Conservation (phyloP, 305 asterid genomes). For the Plantago coronopus region DNA sequence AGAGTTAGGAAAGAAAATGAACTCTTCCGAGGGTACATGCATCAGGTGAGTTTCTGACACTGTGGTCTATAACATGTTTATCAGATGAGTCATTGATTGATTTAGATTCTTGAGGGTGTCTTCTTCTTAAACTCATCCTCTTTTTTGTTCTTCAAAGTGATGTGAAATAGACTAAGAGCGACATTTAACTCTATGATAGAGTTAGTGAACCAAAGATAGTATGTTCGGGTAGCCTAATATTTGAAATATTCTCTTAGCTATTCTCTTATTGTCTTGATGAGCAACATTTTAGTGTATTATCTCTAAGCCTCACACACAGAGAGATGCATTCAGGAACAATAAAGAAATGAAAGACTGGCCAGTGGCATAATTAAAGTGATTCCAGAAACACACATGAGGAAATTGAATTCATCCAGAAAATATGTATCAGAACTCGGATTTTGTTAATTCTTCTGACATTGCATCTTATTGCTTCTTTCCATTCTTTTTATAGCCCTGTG, state of each 20-base stretch:
- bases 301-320: too few relatives aligned
- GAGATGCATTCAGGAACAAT: too few relatives aligned
- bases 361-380: not conserved
- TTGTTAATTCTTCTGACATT: conserved; percentile 12
- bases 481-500: conserved; percentile 3
- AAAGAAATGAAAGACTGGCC: too few relatives aligned
- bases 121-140: too few relatives aligned
- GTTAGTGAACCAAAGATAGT: too few relatives aligned
- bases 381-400: conserved; percentile 10
- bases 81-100: conserved; percentile 14
- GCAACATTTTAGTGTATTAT: too few relatives aligned
- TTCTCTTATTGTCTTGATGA: too few relatives aligned
- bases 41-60: conserved; percentile 51
- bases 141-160: too few relatives aligned
- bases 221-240: too few relatives aligned
- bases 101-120: not conserved
- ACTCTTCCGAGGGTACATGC: conserved; percentile 77
- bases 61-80: conserved; percentile 18
- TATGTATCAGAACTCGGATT: conserved; percentile 3
- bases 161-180: too few relatives aligned
- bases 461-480: conserved; percentile 8
- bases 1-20: conserved; percentile 78
- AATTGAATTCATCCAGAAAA: conserved; percentile 1
- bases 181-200: too few relatives aligned
- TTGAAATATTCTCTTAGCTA: too few relatives aligned